Evolutionary conservation across 2,329 filamentous ascomycete genomes (phyloP), one percentile per base, ranked within the genome.

Genomic region (Cercospora sp.): DNA sequence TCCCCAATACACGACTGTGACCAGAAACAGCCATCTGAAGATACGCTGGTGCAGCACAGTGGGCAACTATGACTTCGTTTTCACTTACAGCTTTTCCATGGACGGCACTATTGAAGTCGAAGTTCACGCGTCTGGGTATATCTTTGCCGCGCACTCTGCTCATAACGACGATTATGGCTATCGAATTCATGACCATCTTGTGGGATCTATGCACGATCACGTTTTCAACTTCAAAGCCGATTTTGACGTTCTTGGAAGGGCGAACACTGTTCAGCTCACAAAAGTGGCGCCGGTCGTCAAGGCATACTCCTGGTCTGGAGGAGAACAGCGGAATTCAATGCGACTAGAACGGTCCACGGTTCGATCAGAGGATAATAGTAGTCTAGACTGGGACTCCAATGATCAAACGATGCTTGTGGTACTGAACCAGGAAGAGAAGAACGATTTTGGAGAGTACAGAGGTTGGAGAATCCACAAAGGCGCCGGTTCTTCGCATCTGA

Each of bases 171-270:
- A 83, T 62, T 86, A 85, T 65, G 84, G 84, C 5, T 86, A 79
- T 72, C 75, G 81, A 33, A 84, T 87, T 59, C 82, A 85, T 68
- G 82, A 86, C 64, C 75, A 77, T 28, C 76, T 85, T 1, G 80
- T 79, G 0, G 84, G 84, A 5, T 81, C 79, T 30, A 85, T 86
- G 80, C 85, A 87, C 74, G 84, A 86, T 74, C 85, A 87, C 70
- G 84, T 87, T 0, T 72, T 87, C 42, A 86, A 84, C 70, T 87
- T 82, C 79, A 87, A 87, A 73, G 81, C 81, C 55, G 85, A 87
- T 74, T 79, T 87, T 26, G 85, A 87, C 71, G 80, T 87, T 33
- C 76, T 81, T 7, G 85, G 84, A 16, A 81, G 78, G 1, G 75
- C 78, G 42, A 87, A 86, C 75, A 83, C 80, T 1, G 64, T 75